Evolutionary conservation across 805 yeast species (phyloP).

Genomic region (Hanseniaspora nectarophila): DNA sequence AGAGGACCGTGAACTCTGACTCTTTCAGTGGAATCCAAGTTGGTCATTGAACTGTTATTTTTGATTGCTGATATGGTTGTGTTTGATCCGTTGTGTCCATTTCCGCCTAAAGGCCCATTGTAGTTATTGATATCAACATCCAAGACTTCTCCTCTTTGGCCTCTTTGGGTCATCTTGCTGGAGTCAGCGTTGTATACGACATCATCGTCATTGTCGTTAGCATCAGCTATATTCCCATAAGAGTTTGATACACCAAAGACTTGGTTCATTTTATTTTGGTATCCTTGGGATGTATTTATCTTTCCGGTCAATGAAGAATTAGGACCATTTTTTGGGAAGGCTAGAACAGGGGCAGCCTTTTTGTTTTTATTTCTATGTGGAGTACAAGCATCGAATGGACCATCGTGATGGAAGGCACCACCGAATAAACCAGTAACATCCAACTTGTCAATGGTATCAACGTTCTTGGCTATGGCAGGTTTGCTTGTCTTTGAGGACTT

Average conservation of each 20-base stretch:
- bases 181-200: slow-evolving; percentile 22
- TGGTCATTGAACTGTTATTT: slow-evolving; percentile 39
- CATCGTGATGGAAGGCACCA: slow-evolving; percentile 94
- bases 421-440: slow-evolving; percentile 95
- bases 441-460: slow-evolving; percentile 86
- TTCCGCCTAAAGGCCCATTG: slow-evolving; percentile 13
- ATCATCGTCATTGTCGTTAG: slow-evolving; percentile 37
- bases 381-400: slow-evolving; percentile 96
- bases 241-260: slow-evolving; percentile 57
- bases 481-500: slow-evolving; percentile 29
- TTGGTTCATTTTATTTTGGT: slow-evolving; percentile 53
- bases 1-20: slow-evolving; percentile 72
- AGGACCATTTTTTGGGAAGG: slow-evolving; percentile 93
- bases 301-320: slow-evolving; percentile 70
- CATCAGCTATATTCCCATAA: slow-evolving; percentile 19
- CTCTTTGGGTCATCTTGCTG: slow-evolving; percentile 18
- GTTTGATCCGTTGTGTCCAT: slow-evolving; percentile 15
- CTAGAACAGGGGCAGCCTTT: slow-evolving; percentile 78
- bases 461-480: slow-evolving; percentile 42
- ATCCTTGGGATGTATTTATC: slow-evolving; percentile 36
- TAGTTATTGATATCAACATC: neutral
- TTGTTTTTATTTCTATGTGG: slow-evolving; percentile 81
- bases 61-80: slow-evolving; percentile 35
- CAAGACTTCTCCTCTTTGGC: slow-evolving; percentile 8
- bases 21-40: slow-evolving; percentile 59